Percentiles rank a stretch among this genome's conserved stretches.
These are phyloP conservation scores for Boletellus sp. DNA, from an alignment of 768 basidiomycete genomes.

Conservation along the genomic window DNA sequence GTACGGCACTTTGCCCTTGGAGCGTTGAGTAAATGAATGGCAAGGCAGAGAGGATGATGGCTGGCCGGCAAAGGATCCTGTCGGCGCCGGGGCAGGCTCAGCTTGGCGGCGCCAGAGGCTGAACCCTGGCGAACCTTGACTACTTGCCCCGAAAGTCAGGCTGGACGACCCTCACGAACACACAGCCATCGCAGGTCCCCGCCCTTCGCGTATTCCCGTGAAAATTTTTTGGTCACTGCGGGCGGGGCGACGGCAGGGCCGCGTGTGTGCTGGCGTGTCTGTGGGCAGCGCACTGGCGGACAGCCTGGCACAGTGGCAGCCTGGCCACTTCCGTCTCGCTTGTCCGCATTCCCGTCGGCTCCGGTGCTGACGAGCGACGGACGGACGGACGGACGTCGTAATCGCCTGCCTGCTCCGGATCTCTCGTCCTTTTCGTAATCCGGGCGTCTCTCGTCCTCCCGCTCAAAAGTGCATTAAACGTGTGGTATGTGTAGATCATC, in stretches of 20 bases:
- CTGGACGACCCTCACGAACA: conserved; percentile 31
- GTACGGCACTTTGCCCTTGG: conserved; percentile 29
- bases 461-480: conserved; percentile 22
- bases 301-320: no score
- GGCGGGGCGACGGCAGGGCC: conserved; percentile 16
- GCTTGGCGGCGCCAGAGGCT: conserved; percentile 28
- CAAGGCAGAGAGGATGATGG: conserved; percentile 11
- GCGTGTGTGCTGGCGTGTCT: conserved; percentile 1
- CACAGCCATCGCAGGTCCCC: conserved; percentile 38
- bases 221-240: conserved; percentile 28
- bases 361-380: no score
- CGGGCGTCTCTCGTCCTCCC: no score
- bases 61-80: conserved; percentile 14
- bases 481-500: conserved; percentile 30
- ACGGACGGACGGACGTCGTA: no score
- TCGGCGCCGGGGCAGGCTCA: conserved; percentile 22
- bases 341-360: conserved; percentile 16
- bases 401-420: no score
- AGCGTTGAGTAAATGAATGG: conserved; percentile 27
- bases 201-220: conserved; percentile 38
- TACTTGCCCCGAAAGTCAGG: conserved; percentile 34
- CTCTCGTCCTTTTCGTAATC: no score
- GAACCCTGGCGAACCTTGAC: conserved; percentile 31
- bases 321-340: neutral
- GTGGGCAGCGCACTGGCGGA: no score